A percentile compares a stretch with the other conserved stretches of the same genome.
Conservation (phyloP, 2,329 filamentous ascomycete species). For the Aureobasidium sp. region DNA sequence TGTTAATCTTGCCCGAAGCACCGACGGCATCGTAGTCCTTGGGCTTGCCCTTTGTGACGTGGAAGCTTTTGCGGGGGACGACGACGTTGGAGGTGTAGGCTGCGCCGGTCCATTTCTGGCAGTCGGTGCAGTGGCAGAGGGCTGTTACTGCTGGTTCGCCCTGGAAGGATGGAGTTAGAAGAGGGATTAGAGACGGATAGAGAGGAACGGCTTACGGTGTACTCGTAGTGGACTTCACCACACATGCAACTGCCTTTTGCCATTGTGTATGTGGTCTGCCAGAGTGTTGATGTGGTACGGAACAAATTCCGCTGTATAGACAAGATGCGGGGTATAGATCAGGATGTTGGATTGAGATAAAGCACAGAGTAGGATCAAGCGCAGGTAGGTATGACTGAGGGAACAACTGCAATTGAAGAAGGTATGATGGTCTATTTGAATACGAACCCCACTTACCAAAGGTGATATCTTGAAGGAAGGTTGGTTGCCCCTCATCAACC, state of each 20-base stretch:
- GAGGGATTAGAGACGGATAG: not conserved
- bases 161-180: slow-evolving; percentile 16
- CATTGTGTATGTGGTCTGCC: slow-evolving; percentile 13
- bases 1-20: slow-evolving; percentile 46
- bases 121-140: slow-evolving; percentile 47
- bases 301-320: not conserved
- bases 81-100: slow-evolving; percentile 48
- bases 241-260: slow-evolving; percentile 25
- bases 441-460: not conserved
- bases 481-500: not conserved
- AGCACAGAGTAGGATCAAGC: not conserved
- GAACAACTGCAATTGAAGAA: not conserved
- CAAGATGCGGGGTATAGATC: not conserved
- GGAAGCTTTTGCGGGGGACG: slow-evolving; percentile 39
- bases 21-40: slow-evolving; percentile 41
- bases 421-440: not conserved
- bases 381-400: not conserved
- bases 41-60: slow-evolving; percentile 42
- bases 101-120: slow-evolving; percentile 48
- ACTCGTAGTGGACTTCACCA: slow-evolving; percentile 21
- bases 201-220: slow-evolving; percentile 15
- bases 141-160: slow-evolving; percentile 36
- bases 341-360: not conserved
- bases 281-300: not conserved
- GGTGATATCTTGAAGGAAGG: not conserved